Evolutionary conservation across 495 filamentous ascomycete genomes (phyloP), one percentile per base, ranked within the genome.

Genomic region (Trichoderma gamsii): DNA sequence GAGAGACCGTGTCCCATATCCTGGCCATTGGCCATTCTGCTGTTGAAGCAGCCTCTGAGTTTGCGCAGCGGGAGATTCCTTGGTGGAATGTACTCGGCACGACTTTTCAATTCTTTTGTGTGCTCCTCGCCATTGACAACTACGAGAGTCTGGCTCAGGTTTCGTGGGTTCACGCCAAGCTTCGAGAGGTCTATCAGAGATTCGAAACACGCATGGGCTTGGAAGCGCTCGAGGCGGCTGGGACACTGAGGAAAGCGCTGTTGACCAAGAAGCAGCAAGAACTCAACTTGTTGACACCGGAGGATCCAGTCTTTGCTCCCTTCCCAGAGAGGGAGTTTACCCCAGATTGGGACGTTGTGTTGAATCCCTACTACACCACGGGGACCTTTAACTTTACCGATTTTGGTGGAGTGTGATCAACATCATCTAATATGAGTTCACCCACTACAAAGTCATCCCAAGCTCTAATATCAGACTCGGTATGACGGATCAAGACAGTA

Each of bases 31-130:
- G 72, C 25, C 59, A 67, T 18, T 29, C 63, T 13, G 72, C 67
- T 23, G 61, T 72, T 7, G 66, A 67, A 7, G 76, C 74, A 16
- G 80, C 79, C 13, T 73, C 71, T 1, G 69, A 66, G 2, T 21
- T 61, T 11, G 56, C 56, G 8, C 21, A 61, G 23, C 56, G 13
- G n/a, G 56, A 18, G 4, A 8, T 29, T 12, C 82, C 82, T 0
- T 87, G 84, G 84, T 82, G 83, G 67, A 80, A 85, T 44, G 73
- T 83, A 2, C 78, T 81, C 15, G 80, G 83, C 63, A 79, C 82
- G 0, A 79, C 84, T 2, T 85, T 87, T 65, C 84, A 87, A 35
- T 79, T 79, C 56, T 76, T 82, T 38, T 82, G 82, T 66, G 70
- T 83, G 4, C 77, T 85, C 18, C 76, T 87, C 12, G 79, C 79